phyloP scores from a whole-genome alignment of 345 rosid genomes.

The Syzygium aromaticum region DNA sequence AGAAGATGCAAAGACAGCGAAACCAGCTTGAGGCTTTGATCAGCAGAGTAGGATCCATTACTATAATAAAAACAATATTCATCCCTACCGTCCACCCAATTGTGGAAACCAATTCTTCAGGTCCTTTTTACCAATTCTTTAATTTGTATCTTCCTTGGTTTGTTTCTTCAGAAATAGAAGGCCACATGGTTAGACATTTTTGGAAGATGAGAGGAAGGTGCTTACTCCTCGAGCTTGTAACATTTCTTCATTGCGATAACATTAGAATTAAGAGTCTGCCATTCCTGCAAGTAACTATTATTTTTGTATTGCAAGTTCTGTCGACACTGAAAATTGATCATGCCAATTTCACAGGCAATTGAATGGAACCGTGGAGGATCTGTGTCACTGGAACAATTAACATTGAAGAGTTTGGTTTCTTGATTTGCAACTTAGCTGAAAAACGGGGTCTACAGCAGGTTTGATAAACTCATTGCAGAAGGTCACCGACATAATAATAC shows the following conservation, averaged over 20 bases:
- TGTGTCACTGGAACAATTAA: neutral
- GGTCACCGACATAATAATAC: neutral
- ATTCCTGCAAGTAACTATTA: neutral
- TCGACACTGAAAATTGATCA: neutral
- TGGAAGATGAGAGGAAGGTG: neutral
- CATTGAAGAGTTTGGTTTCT: neutral
- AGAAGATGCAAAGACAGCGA: conserved; percentile 16
- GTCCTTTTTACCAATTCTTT: neutral
- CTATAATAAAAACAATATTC: neutral
- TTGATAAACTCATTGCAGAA: neutral
- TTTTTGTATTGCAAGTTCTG: neutral
- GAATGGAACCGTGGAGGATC: neutral
- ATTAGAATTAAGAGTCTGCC: neutral
- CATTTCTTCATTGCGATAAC: neutral
- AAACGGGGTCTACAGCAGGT: neutral
- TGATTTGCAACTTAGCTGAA: neutral
- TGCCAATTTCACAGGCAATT: neutral
- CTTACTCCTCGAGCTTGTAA: neutral
- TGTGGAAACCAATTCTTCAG: neutral
- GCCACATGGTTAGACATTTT: neutral
- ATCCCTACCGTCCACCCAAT: neutral
- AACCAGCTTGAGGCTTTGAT: conserved; percentile 23
- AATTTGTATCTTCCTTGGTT: neutral
- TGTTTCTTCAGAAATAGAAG: neutral
- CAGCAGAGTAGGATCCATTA: neutral